phyloP scores from a whole-genome alignment of 352 stramenopile species.

The Phytophthora vignae region DNA sequence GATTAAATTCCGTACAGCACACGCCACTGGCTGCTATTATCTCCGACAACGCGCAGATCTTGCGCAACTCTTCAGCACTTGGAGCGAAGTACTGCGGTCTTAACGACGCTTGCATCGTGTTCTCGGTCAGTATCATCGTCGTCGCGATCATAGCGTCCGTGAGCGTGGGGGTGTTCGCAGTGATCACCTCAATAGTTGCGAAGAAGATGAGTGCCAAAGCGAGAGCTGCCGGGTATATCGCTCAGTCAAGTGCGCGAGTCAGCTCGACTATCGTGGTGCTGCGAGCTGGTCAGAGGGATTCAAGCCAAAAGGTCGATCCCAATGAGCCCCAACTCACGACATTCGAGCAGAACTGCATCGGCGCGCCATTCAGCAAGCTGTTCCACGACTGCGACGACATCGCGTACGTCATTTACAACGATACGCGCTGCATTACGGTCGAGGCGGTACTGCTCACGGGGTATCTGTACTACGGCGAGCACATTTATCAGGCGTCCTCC shows the following conservation, averaged over 20 bases:
- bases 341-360: conserved; percentile 23
- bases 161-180: conserved; percentile 8
- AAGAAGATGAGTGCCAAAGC: conserved; percentile 2
- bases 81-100: conserved; percentile 27
- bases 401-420: conserved; percentile 13
- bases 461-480: conserved; percentile 31
- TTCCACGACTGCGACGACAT: conserved; percentile 32
- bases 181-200: conserved; percentile 6
- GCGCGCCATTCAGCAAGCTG: conserved; percentile 11
- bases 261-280: not conserved
- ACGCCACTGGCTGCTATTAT: conserved; percentile 13
- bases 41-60: conserved; percentile 12
- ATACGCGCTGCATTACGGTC: conserved; percentile 11
- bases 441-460: conserved; percentile 24
- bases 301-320: too few species aligned
- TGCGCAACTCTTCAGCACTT: conserved; percentile 12
- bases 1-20: conserved; percentile 5
- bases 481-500: conserved; percentile 31
- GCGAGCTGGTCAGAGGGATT: not conserved
- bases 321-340: conserved; percentile 1
- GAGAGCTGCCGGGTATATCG: conserved; percentile 1
- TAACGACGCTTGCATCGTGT: conserved; percentile 28
- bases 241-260: not conserved
- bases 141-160: conserved; percentile 6
- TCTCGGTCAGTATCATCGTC: conserved; percentile 13